Base-by-base conservation (phyloP, 768 basidiomycete species). In the Termitomyces sp. region DNA sequence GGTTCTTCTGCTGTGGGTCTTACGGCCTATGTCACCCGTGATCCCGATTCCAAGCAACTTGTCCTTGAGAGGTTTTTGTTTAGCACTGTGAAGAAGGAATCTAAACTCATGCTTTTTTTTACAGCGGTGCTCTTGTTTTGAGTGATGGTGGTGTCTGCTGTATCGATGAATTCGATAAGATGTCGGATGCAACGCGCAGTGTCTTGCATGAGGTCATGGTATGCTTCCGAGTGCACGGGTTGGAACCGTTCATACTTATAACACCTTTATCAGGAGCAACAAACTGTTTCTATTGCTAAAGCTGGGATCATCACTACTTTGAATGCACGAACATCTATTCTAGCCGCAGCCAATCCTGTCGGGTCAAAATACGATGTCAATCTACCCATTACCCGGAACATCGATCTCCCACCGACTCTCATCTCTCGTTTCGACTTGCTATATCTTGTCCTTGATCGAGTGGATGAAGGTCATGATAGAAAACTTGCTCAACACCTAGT, bases 121-220 rank as follows among this genome's bases (percentile, higher is more conserved):
- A 56, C 61, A 93, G 94, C 74, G 95, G 95, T 59, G 95, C 95
- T 0, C 83, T 98, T 11, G 95, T 97, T 1, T 73, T 98, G 58
- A 92, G 90, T 67, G 96, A 98, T 62, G 96, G 96, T 1, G 96
- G 95, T 68, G 94, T 98, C 5, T 98, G 94, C 68, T 98, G 96
- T 67, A 98, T 98, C 62, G 96, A 98, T 63, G 96, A 98, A 72
- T 98, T 99, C 64, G 97, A 99, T 75, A 99, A 99, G 72, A 99
- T 99, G 97, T 94, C 95, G 35, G 89, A 98, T 59, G 84, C 91
- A 5, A 98, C 97, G 43, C 87, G 97, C 46, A 98, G 97, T 67
- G 96, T 98, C 9, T 82, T 99, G 44, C 97, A 99, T 72, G 96
- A 98, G 84, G 95, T 97, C 16, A 98, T 98, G 96, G 91, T 92